Percentiles rank a stretch among this genome's conserved stretches.
These are phyloP conservation scores for Phialophora macrospora DNA, from an alignment of 2,329 filamentous ascomycete genomes.

Conservation along the genomic window DNA sequence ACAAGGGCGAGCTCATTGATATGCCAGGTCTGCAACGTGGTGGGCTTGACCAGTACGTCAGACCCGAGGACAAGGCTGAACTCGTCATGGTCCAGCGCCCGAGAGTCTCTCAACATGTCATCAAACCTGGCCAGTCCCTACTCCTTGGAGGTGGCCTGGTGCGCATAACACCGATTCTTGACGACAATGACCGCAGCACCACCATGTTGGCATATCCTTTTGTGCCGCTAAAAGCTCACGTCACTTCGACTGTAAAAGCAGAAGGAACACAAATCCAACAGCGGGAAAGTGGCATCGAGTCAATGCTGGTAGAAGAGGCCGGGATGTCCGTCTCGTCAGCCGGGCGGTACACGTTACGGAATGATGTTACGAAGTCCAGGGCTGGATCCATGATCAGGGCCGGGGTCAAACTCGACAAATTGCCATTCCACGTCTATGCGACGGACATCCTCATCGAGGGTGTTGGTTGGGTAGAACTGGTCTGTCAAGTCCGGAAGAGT, in stretches of 20 bases:
- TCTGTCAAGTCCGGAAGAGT: conserved; percentile 72
- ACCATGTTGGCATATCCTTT: conserved; percentile 84
- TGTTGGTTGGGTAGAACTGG: conserved; percentile 89
- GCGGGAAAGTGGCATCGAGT: conserved; percentile 66
- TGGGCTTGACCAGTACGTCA: conserved; percentile 72
- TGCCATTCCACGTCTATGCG: conserved; percentile 80
- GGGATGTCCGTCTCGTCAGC: conserved; percentile 69
- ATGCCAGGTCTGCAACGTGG: conserved; percentile 82
- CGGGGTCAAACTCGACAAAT: conserved; percentile 53
- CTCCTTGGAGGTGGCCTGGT: conserved; percentile 85
- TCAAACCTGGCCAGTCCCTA: conserved; percentile 79
- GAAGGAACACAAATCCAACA: conserved; percentile 70
- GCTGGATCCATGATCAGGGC: conserved; percentile 75
- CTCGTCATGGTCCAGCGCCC: conserved; percentile 81
- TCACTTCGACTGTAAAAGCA: conserved; percentile 81
- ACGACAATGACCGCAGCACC: conserved; percentile 34
- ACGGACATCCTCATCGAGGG: conserved; percentile 89
- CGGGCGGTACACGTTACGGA: conserved; percentile 73
- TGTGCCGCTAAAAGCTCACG: conserved; percentile 74
- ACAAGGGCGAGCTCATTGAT: conserved; percentile 89
- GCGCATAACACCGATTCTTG: conserved; percentile 73
- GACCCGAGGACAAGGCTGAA: conserved; percentile 65
- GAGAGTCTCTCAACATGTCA: conserved; percentile 70
- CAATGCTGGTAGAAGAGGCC: conserved; percentile 44
- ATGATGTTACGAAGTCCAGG: conserved; percentile 81